These are phyloP conservation scores for Phoma sp. DNA, from an alignment of 2,329 filamentous ascomycete genomes.

Conservation along the genomic window DNA sequence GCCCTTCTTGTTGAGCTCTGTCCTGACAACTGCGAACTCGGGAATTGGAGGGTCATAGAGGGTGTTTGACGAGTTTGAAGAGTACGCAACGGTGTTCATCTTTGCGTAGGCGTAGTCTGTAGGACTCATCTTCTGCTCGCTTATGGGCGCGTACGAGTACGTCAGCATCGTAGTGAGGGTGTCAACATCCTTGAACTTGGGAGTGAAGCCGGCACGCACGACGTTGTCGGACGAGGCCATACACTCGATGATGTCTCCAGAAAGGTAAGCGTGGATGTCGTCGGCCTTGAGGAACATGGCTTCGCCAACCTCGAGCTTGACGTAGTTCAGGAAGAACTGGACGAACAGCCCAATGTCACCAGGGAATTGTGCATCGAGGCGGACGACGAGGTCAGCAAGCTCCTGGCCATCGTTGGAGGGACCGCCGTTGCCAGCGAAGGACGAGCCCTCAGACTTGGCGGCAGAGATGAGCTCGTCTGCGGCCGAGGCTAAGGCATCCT, in stretches of 20 bases:
- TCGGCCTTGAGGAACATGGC: slow-evolving; percentile 96
- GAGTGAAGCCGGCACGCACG: slow-evolving; percentile 94
- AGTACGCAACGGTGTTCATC: slow-evolving; percentile 82
- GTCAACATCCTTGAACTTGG: slow-evolving; percentile 95
- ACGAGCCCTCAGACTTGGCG: slow-evolving; percentile 70
- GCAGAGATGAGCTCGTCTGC: slow-evolving; percentile 74
- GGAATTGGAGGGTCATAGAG: slow-evolving; percentile 97
- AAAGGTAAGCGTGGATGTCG: slow-evolving; percentile 95
- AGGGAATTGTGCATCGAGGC: slow-evolving; percentile 85
- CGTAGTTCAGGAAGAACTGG: slow-evolving; percentile 96
- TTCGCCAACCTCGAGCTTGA: slow-evolving; percentile 85
- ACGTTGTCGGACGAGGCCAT: slow-evolving; percentile 99
- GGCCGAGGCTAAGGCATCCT: slow-evolving; percentile 69
- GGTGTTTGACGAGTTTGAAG: slow-evolving; percentile 72
- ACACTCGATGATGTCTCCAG: slow-evolving; percentile 96
- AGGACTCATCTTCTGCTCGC: slow-evolving; percentile 91
- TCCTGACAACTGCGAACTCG: slow-evolving; percentile 90
- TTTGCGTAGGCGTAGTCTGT: slow-evolving; percentile 85
- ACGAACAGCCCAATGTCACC: slow-evolving; percentile 90
- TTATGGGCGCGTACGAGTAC: slow-evolving; percentile 93
- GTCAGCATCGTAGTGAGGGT: slow-evolving; percentile 92
- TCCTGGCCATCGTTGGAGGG: slow-evolving; percentile 72
- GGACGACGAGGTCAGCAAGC: slow-evolving; percentile 77
- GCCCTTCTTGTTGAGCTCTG: slow-evolving; percentile 71
- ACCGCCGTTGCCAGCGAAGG: slow-evolving; percentile 78